phyloP scores from a whole-genome alignment of 768 basidiomycete genomes.

The Dioszegia hungarica region DNA sequence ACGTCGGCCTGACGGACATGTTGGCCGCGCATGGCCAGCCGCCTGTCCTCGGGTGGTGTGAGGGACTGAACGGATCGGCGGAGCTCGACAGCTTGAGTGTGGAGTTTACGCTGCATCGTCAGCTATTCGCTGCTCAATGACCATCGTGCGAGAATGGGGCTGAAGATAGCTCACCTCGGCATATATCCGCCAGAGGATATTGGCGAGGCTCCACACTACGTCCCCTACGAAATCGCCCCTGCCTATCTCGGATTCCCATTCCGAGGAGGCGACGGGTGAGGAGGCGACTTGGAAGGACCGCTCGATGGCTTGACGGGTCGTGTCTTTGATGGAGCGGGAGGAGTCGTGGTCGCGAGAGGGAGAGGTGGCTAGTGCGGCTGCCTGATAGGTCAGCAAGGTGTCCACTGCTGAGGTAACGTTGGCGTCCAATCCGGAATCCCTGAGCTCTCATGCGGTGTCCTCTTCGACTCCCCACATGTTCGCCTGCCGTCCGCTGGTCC shows the following conservation, averaged over 20 bases:
- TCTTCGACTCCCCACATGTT: no score
- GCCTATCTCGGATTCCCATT: slow-evolving; percentile 18
- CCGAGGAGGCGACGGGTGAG: slow-evolving; percentile 10
- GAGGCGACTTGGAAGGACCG: slow-evolving; percentile 27
- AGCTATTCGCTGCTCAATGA: background rate
- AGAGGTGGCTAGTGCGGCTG: slow-evolving; percentile 24
- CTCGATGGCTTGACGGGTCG: slow-evolving; percentile 34
- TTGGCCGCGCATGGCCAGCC: slow-evolving; percentile 17
- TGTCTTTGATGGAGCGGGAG: slow-evolving; percentile 33
- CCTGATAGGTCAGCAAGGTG: slow-evolving; percentile 11
- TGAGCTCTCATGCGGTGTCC: no score
- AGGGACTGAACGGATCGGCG: slow-evolving; percentile 18
- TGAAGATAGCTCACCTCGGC: slow-evolving; percentile 24
- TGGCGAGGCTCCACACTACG: slow-evolving; percentile 31
- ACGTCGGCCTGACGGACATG: slow-evolving; percentile 21
- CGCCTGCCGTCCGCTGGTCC: background rate
- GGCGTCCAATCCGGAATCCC: no score
- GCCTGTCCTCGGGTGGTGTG: slow-evolving; percentile 27
- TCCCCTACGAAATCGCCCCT: slow-evolving; percentile 23
- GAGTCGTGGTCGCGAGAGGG: slow-evolving; percentile 24
- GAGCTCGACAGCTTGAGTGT: slow-evolving; percentile 34
- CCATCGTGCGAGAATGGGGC: background rate
- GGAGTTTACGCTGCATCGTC: slow-evolving; percentile 30
- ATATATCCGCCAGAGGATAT: slow-evolving; percentile 38
- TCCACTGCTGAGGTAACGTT: no score